These are phyloP conservation scores for Cladosporium sp. DNA, from an alignment of 2,329 filamentous ascomycete genomes.

Conservation along the genomic window DNA sequence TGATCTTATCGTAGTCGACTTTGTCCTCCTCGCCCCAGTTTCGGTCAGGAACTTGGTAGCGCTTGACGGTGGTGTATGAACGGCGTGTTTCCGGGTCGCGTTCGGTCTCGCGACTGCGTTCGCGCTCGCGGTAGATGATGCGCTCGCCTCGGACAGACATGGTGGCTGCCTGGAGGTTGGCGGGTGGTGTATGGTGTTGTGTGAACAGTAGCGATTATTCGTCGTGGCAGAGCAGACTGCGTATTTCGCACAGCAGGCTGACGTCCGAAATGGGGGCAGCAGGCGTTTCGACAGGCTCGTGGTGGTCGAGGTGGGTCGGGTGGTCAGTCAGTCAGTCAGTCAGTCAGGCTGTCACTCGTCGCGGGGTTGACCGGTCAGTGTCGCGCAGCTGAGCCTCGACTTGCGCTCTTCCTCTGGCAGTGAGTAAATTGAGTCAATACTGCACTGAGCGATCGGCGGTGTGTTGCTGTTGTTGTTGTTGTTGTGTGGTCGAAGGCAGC, in stretches of 20 bases:
- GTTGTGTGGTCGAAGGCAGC: background rate
- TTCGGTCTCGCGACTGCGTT: slow-evolving; percentile 49
- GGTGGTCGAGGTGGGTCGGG: background rate
- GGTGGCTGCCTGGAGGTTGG: slow-evolving; percentile 6
- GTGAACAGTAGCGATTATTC: background rate
- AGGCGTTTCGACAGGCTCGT: background rate
- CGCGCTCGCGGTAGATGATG: slow-evolving; percentile 46
- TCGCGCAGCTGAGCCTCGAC: background rate
- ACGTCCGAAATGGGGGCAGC: slow-evolving; percentile 3
- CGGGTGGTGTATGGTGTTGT: background rate
- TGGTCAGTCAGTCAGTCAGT: background rate
- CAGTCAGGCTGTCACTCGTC: background rate
- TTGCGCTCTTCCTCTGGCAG: background rate
- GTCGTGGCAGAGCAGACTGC: background rate
- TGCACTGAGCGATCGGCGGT: background rate
- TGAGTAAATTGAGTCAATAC: background rate
- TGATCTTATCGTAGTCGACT: slow-evolving; percentile 49
- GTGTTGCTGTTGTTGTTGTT: background rate
- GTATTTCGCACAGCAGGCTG: slow-evolving; percentile 8
- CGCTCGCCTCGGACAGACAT: slow-evolving; percentile 44
- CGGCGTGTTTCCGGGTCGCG: slow-evolving; percentile 36
- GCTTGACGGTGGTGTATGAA: slow-evolving; percentile 58
- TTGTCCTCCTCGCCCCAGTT: slow-evolving; percentile 35
- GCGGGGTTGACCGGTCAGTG: slow-evolving; percentile 1
- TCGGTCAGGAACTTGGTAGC: slow-evolving; percentile 58